phyloP scores from a whole-genome alignment of 352 stramenopile genomes.

The Pythium aquatile region DNA sequence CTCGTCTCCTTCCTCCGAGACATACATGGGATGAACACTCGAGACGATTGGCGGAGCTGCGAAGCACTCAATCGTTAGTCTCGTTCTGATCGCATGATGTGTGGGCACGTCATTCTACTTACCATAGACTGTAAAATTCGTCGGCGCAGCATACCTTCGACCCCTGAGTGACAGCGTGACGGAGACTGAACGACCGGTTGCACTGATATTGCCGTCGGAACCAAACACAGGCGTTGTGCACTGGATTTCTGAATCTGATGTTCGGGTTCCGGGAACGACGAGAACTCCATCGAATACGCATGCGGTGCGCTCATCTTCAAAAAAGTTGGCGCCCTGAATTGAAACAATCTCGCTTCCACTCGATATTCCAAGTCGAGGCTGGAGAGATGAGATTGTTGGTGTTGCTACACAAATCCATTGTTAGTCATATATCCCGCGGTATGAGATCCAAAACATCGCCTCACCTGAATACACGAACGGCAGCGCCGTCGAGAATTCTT shows the following conservation, averaged over 20 bases:
- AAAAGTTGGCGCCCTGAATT: slow-evolving; percentile 23
- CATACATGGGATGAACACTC: not conserved
- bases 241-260: slow-evolving; percentile 14
- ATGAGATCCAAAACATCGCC: not conserved
- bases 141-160: slow-evolving; percentile 3
- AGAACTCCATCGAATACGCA: slow-evolving; percentile 16
- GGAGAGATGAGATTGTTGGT: slow-evolving; percentile 28
- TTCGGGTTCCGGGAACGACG: not conserved
- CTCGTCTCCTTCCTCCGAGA: slow-evolving; percentile 18
- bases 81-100: not conserved
- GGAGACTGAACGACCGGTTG: not conserved
- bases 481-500: slow-evolving; percentile 46
- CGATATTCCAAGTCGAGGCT: slow-evolving; percentile 7
- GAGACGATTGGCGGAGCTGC: slow-evolving; percentile 12
- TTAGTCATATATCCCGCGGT: not conserved
- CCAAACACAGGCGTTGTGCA: slow-evolving; percentile 7
- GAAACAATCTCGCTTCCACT: slow-evolving; percentile 17
- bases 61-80: not conserved
- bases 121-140: slow-evolving; percentile 20
- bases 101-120: not conserved
- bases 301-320: not conserved
- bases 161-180: slow-evolving; percentile 8
- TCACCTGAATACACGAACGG: slow-evolving; percentile 54
- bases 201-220: not conserved
- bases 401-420: slow-evolving; percentile 29